phyloP scores from a whole-genome alignment of 257 asterid genomes.

The Jacaranda copaia region DNA sequence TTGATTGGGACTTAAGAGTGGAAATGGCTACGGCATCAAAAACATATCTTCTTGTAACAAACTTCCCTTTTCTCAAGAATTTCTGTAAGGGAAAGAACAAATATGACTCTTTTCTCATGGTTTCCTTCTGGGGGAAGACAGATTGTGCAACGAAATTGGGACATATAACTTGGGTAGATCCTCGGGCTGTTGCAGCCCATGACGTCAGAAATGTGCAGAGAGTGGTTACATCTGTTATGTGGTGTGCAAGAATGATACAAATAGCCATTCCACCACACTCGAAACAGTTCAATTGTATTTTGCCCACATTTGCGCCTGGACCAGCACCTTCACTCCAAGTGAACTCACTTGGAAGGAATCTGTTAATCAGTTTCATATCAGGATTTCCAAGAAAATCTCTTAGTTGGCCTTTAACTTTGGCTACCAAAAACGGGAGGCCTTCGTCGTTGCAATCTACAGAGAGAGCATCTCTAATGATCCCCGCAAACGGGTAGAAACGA shows the following conservation, averaged over 20 bases:
- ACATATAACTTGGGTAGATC: not conserved
- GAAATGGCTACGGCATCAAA: constrained; percentile 33
- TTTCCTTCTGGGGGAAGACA: constrained; percentile 4
- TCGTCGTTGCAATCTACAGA: constrained; percentile 29
- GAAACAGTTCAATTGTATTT: constrained; percentile 33
- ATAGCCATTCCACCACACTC: constrained; percentile 37
- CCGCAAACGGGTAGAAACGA: constrained; percentile 25
- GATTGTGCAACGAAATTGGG: constrained; percentile 19
- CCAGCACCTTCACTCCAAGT: not conserved
- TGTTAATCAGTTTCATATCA: not conserved
- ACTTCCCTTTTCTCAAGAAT: constrained; percentile 18
- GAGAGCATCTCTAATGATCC: constrained; percentile 16
- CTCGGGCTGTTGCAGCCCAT: constrained; percentile 27
- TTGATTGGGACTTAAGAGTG: constrained; percentile 8
- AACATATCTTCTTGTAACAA: constrained; percentile 30
- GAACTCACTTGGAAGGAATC: not conserved
- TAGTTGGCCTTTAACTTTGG: constrained; percentile 1
- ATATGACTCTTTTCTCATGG: constrained; percentile 1
- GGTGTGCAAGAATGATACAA: constrained; percentile 15
- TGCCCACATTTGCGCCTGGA: not conserved
- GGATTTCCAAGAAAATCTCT: constrained; percentile 22
- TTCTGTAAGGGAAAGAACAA: not conserved
- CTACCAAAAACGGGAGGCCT: constrained; percentile 21
- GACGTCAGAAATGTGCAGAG: constrained; percentile 13
- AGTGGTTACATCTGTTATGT: constrained; percentile 17